These are phyloP conservation scores for Chlamydomonas applanata DNA, from an alignment of 139 green algal species.

Conservation along the genomic window DNA sequence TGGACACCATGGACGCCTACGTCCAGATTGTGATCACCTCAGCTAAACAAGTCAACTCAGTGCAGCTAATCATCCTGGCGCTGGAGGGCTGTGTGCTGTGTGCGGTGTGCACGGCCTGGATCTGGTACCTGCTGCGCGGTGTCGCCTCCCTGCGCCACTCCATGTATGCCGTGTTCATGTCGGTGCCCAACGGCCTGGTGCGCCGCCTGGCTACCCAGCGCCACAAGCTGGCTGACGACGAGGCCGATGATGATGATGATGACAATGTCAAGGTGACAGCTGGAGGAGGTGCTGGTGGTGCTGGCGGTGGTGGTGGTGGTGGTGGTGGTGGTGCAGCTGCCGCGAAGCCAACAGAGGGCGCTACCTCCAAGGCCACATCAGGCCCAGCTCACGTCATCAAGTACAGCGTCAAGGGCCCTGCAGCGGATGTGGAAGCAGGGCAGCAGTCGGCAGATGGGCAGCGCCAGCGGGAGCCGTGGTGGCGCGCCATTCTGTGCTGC, in stretches of 20 bases:
- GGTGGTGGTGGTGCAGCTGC: not conserved
- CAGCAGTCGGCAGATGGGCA: too few species aligned
- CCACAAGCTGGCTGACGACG: not conserved
- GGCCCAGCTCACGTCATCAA: too few species aligned
- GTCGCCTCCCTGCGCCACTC: not conserved
- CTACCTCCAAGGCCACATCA: too few species aligned
- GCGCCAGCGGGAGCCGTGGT: not conserved
- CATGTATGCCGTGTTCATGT: not conserved
- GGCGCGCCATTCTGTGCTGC: not conserved
- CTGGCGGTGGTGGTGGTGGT: too few species aligned
- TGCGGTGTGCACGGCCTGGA: not conserved
- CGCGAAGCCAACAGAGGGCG: not conserved
- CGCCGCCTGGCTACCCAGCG: not conserved
- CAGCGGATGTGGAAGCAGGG: too few species aligned
- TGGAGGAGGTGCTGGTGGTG: not conserved
- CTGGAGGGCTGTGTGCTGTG: constrained; percentile 2
- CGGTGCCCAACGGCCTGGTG: not conserved
- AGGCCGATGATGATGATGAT: not conserved
- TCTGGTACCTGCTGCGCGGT: not conserved
- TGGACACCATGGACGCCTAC: constrained; percentile 2
- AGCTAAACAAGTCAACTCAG: not conserved
- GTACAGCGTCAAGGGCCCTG: too few species aligned
- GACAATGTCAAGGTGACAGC: not conserved
- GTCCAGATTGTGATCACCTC: not conserved
- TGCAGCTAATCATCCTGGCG: not conserved